Evolutionary conservation across 129 eudicot genomes (phyloP).

Genomic region (Daucus carota): DNA sequence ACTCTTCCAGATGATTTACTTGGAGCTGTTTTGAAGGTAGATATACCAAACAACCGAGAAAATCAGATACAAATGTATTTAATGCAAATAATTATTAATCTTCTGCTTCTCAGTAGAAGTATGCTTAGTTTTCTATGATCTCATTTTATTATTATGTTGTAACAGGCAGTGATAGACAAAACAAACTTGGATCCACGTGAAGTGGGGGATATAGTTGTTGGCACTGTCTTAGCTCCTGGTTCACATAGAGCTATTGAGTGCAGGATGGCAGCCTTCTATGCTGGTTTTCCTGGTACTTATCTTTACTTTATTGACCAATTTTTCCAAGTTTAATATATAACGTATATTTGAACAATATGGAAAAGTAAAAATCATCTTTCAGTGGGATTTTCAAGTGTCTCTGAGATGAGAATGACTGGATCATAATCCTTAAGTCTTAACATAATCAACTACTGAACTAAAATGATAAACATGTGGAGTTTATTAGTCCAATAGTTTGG

Average conservation of each 20-base stretch:
- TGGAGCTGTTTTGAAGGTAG: conserved; percentile 82
- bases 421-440: background rate
- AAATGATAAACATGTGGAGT: background rate
- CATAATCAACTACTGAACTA: background rate
- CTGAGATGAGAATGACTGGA: too few species aligned
- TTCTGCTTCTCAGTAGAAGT: background rate
- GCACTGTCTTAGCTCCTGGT: conserved; percentile 83
- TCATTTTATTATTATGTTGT: conserved; percentile 11
- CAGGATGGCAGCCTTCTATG: conserved; percentile 79
- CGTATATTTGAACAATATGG: background rate
- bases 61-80: background rate
- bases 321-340: background rate
- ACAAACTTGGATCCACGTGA: conserved; percentile 60
- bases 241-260: conserved; percentile 74
- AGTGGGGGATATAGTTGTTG: conserved; percentile 80
- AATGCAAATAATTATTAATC: background rate
- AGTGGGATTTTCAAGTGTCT: background rate
- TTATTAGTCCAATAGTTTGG: background rate
- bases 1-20: conserved; percentile 93
- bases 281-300: conserved; percentile 78
- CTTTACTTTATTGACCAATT: background rate
- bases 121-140: background rate
- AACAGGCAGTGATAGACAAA: conserved; percentile 62
- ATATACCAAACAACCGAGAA: conserved; percentile 3
- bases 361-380: background rate